A percentile compares a stretch with the other conserved stretches of the same genome.
These are phyloP conservation scores for Podospora pseudocomata DNA, from an alignment of 495 filamentous ascomycete species.

Conservation along the genomic window DNA sequence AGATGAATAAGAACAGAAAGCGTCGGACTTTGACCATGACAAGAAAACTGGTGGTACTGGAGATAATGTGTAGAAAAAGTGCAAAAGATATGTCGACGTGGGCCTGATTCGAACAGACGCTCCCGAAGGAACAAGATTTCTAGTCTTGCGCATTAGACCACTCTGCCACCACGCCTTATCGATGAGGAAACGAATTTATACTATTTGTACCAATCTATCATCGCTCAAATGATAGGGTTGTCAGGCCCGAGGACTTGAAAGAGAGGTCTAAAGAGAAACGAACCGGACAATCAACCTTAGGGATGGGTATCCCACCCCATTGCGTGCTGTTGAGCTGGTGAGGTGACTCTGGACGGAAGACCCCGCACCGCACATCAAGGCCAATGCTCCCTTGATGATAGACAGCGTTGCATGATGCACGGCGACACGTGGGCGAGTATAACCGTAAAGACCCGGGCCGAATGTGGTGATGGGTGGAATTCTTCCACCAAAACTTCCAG, in stretches of 20 bases:
- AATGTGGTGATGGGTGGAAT: background rate
- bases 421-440: background rate
- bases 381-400: too few relatives aligned
- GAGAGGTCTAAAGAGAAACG: too few relatives aligned
- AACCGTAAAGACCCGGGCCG: background rate
- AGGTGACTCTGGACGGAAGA: background rate
- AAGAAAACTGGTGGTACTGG: too few relatives aligned
- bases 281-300: too few relatives aligned
- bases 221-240: too few relatives aligned
- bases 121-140: background rate
- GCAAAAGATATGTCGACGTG: background rate
- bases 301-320: too few relatives aligned
- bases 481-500: slow-evolving; percentile 13
- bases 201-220: too few relatives aligned
- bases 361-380: background rate
- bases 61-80: background rate
- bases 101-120: slow-evolving; percentile 7
- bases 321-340: too few relatives aligned
- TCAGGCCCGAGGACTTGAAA: too few relatives aligned
- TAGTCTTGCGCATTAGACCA: background rate
- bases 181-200: background rate
- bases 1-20: too few relatives aligned
- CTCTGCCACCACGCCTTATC: background rate
- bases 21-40: too few relatives aligned
- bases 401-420: background rate